These are phyloP conservation scores for Bipolaris victoriae DNA, from an alignment of 2,329 filamentous ascomycete genomes.

Conservation along the genomic window DNA sequence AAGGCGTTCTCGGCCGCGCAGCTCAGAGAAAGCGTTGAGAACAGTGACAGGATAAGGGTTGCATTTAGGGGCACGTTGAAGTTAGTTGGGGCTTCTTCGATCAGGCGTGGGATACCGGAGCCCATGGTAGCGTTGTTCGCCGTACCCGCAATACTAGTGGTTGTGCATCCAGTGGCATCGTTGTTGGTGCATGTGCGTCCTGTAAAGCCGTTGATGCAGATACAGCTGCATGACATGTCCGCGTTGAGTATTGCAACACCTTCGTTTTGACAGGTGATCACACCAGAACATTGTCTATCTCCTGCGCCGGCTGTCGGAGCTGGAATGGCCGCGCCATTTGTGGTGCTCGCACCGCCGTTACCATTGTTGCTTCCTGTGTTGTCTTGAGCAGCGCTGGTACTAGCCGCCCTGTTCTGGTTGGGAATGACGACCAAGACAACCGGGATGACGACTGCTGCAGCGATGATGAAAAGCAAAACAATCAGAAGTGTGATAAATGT, in stretches of 20 bases:
- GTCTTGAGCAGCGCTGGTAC: slow-evolving; percentile 24
- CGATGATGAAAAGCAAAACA: slow-evolving; percentile 72
- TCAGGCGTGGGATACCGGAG: slow-evolving; percentile 74
- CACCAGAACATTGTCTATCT: slow-evolving; percentile 60
- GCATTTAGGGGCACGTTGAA: slow-evolving; percentile 79
- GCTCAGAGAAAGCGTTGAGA: slow-evolving; percentile 76
- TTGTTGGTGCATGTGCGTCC: slow-evolving; percentile 62
- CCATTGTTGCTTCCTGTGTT: slow-evolving; percentile 23
- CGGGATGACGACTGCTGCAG: slow-evolving; percentile 83
- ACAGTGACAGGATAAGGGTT: slow-evolving; percentile 72
- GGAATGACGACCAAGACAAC: slow-evolving; percentile 67
- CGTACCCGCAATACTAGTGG: slow-evolving; percentile 52
- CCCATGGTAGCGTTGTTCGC: slow-evolving; percentile 73
- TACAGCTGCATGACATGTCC: slow-evolving; percentile 74
- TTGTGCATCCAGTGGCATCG: slow-evolving; percentile 62
- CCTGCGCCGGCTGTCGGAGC: slow-evolving; percentile 30
- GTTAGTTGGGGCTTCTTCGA: slow-evolving; percentile 67
- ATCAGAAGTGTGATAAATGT: slow-evolving; percentile 71
- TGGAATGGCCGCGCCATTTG: slow-evolving; percentile 21
- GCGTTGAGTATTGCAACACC: slow-evolving; percentile 75
- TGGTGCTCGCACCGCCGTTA: slow-evolving; percentile 31
- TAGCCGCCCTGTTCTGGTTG: slow-evolving; percentile 49
- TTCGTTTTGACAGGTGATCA: slow-evolving; percentile 75
- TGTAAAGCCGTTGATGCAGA: slow-evolving; percentile 88
- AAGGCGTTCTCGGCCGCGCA: slow-evolving; percentile 87